A percentile compares a stretch with the other conserved stretches of the same genome.
Conservation (phyloP, 2,329 filamentous ascomycete genomes). For the Pseudogymnoascus sp. region DNA sequence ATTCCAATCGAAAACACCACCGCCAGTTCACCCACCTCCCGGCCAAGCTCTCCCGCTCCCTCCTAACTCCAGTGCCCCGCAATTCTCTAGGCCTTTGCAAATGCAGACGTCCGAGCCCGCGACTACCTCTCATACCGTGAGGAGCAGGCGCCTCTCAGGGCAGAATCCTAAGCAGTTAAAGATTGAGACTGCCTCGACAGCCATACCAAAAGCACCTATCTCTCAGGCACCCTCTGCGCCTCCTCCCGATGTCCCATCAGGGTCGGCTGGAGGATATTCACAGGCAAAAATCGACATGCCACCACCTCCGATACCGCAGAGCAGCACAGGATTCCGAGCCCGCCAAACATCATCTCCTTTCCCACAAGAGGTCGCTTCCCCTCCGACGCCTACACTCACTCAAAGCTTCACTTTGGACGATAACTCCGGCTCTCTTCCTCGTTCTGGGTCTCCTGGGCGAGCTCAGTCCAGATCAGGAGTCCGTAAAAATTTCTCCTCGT, state of each 20-base stretch:
- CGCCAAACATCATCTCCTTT: constrained; percentile 24
- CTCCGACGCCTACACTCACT: constrained; percentile 27
- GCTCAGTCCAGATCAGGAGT: constrained; percentile 37
- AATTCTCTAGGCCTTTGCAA: constrained; percentile 21
- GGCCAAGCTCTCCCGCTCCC: constrained; percentile 32
- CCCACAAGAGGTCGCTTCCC: constrained; percentile 22
- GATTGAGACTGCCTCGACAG: constrained; percentile 61
- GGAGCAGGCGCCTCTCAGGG: constrained; percentile 70
- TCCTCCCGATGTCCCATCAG: not conserved
- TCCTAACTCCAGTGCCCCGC: constrained; percentile 35
- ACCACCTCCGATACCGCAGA: constrained; percentile 17
- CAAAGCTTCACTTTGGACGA: constrained; percentile 27
- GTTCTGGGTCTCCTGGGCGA: constrained; percentile 46
- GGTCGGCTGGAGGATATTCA: constrained; percentile 12
- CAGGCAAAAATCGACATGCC: constrained; percentile 23
- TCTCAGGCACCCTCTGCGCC: not conserved
- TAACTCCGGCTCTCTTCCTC: constrained; percentile 31
- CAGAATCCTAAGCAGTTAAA: constrained; percentile 76
- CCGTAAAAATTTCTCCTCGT: constrained; percentile 62
- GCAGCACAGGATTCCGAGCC: constrained; percentile 10
- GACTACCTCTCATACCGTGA: constrained; percentile 42
- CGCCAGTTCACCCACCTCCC: constrained; percentile 21
- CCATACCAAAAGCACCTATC: constrained; percentile 11
- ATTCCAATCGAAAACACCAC: constrained; percentile 20
- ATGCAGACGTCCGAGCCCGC: not conserved